These are phyloP conservation scores for Wallacemonas rigidus DNA, from an alignment of 208 protist species.

Conservation along the genomic window DNA sequence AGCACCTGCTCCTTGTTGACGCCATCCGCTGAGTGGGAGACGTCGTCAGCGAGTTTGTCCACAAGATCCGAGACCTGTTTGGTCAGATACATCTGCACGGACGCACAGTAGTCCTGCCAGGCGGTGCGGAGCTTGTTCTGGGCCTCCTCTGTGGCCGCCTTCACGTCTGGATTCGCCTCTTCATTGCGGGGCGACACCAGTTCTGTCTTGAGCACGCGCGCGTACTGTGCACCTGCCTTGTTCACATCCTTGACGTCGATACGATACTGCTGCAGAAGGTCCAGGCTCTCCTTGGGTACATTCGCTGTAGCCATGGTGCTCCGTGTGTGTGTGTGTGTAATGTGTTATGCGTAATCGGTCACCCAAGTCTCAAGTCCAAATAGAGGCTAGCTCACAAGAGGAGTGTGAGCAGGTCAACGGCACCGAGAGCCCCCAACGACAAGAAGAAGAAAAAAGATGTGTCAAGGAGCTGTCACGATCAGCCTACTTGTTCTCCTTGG, in stretches of 20 bases:
- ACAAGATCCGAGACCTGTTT: conserved; percentile 32
- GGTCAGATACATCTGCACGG: conserved; percentile 50
- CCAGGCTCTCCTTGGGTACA: conserved; percentile 49
- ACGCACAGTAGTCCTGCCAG: conserved; percentile 58
- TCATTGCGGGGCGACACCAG: conserved; percentile 29
- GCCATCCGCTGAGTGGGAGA: not conserved
- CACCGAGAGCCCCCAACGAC: not conserved
- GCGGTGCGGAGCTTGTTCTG: conserved; percentile 41
- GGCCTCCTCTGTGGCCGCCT: conserved; percentile 29
- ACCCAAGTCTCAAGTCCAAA: no score
- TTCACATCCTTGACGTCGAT: conserved; percentile 82
- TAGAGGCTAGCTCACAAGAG: no score
- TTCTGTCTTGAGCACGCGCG: conserved; percentile 39
- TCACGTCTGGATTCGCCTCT: conserved; percentile 34
- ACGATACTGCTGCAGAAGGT: conserved; percentile 64
- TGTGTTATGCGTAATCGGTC: no score
- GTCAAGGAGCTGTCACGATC: no score
- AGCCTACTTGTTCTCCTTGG: no score
- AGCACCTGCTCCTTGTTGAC: conserved; percentile 14
- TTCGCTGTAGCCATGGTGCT: conserved; percentile 48
- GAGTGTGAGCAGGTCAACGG: not conserved
- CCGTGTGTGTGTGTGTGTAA: conserved; percentile 10
- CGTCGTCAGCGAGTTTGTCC: not conserved
- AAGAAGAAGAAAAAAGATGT: not conserved
- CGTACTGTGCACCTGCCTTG: conserved; percentile 66